Evolutionary conservation across 331 rosid species (phyloP), one percentile per base, ranked within the genome.

Genomic region (Spiraea crenata): DNA sequence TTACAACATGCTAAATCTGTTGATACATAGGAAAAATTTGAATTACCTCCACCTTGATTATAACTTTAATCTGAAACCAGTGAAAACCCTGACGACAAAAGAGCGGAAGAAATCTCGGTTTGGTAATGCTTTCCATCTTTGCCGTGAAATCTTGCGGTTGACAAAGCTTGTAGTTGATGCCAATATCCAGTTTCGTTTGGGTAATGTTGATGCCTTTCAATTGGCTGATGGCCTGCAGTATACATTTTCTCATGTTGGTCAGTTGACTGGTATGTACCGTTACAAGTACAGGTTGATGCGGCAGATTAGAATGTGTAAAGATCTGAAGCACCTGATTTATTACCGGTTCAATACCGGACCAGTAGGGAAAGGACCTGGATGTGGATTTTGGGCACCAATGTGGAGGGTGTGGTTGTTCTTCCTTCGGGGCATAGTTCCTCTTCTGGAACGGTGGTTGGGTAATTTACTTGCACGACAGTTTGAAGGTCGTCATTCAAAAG

Each of bases 361-460:
- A 49, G 99, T 95, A 9, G 99, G 99, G 65, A 95, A 95, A 72
- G 99, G 99, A 50, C 99, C 99, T 7, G 99, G 99, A 56, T 91
- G 99, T 81, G 99, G 97, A 70, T 81, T 95, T 81, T 95, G 99
- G 99, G 99, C 99, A 3, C 99, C 99, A 0, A 95, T 95, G 99
- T 95, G 99, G 99, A 89, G 99, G 77, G 99, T 95, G 56, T 95
- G 99, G 99, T 81, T 95, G 68, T 95, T 95, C 76, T 95, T 95
- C 77, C 97, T 95, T n/a, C 96, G 99, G 63, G 99, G 99, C 72
- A 95, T 95, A 45, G 99, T 95, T 63, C 97, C 99, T 54, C 97
- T 95, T 46, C 82, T 95, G 70, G 99, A 95, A 78, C 78, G 99
- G 50, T 95, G 97, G 99, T 69, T 95, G 38, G 99, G 99, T 45